Evolutionary conservation across 179 eudicot genomes (phyloP).

Genomic region (Silene noctiflora): DNA sequence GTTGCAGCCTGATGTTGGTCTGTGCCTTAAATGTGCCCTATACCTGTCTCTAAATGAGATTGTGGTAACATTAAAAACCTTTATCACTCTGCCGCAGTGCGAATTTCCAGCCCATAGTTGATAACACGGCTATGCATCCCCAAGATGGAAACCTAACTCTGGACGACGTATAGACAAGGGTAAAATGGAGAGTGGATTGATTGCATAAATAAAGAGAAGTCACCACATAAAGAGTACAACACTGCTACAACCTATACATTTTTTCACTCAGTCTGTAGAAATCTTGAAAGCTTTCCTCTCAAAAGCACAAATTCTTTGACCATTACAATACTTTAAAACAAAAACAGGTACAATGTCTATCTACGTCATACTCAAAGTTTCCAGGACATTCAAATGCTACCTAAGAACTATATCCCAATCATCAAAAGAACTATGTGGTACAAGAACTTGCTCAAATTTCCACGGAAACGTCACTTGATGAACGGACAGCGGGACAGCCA

Average conservation of each 20-base stretch:
- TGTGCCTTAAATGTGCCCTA: too few relatives aligned
- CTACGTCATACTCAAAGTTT: not conserved
- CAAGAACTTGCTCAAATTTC: not conserved
- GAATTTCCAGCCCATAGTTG: too few relatives aligned
- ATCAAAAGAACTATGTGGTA: not conserved
- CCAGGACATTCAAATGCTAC: conserved; percentile 2
- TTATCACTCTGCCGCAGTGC: too few relatives aligned
- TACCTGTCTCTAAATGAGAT: too few relatives aligned
- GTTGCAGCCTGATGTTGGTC: too few relatives aligned
- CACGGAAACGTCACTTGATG: conserved; percentile 4
- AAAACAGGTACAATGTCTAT: too few relatives aligned
- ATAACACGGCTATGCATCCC: too few relatives aligned
- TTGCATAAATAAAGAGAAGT: not conserved
- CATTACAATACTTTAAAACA: too few relatives aligned
- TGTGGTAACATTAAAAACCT: too few relatives aligned
- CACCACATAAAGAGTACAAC: not conserved
- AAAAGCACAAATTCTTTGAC: too few relatives aligned
- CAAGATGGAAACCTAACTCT: not conserved
- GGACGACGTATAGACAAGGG: not conserved
- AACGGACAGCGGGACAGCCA: not conserved
- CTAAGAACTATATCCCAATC: not conserved
- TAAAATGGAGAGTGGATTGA: not conserved
- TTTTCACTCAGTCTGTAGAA: not conserved
- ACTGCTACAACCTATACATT: not conserved
- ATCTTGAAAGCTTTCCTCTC: too few relatives aligned